Conservation (phyloP, 129 eudicot species). For the Deinandra increscens region DNA sequence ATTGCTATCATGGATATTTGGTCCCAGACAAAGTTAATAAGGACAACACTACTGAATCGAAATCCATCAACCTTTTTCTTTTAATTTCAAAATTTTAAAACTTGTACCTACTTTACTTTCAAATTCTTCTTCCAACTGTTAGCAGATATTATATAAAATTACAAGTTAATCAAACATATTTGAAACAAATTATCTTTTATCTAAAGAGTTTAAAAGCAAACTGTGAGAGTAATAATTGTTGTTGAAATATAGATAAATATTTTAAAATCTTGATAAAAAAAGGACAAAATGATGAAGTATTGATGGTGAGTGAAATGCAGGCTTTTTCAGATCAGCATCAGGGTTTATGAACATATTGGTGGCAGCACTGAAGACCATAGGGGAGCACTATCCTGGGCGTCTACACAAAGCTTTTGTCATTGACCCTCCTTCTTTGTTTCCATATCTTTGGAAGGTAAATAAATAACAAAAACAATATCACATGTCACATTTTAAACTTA, state of each 20-base stretch:
- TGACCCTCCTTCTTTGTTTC: slow-evolving; percentile 92
- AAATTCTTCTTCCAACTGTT: not conserved
- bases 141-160: too few species aligned
- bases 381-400: slow-evolving; percentile 83
- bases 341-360: slow-evolving; percentile 90
- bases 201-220: not conserved
- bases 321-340: slow-evolving; percentile 98
- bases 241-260: not conserved
- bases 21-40: slow-evolving; percentile 42
- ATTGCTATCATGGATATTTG: slow-evolving; percentile 37
- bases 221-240: not conserved
- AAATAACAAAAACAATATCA: not conserved
- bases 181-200: not conserved
- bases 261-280: not conserved
- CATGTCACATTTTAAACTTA: not conserved
- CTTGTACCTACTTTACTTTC: not conserved
- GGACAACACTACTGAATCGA: slow-evolving; percentile 25
- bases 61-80: slow-evolving; percentile 29
- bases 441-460: slow-evolving; percentile 95
- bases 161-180: too few species aligned
- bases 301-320: slow-evolving; percentile 43
- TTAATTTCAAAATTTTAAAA: slow-evolving; percentile 27
- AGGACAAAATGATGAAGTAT: not conserved
- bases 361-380: slow-evolving; percentile 73
- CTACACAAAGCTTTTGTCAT: slow-evolving; percentile 86